A percentile compares a stretch with the other conserved stretches of the same genome.
Evolutionary conservation across 805 yeast species (phyloP).

Genomic region (Geotrichum ghanense): DNA sequence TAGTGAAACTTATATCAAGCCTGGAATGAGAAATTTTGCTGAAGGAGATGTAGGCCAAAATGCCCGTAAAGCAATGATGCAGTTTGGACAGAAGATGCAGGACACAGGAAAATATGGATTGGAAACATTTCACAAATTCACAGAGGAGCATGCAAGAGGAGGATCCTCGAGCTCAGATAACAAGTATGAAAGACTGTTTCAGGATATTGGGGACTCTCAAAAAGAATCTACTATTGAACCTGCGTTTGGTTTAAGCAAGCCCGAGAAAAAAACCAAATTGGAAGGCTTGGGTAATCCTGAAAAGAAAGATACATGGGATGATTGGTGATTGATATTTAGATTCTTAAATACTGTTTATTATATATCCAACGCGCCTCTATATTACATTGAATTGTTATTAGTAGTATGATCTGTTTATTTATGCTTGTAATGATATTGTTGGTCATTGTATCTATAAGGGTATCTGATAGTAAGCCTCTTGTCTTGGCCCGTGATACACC

Average conservation of each 20-base stretch:
- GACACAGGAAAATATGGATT: constrained; percentile 73
- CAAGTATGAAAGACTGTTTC: constrained; percentile 34
- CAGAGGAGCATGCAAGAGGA: constrained; percentile 30
- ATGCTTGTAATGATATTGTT: too few species aligned
- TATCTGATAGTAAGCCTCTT: too few species aligned
- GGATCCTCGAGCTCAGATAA: constrained; percentile 7
- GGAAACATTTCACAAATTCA: constrained; percentile 50
- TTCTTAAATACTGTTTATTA: too few species aligned
- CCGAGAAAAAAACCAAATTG: constrained; percentile 46
- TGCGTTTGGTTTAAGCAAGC: constrained; percentile 57
- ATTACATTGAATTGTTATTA: too few species aligned
- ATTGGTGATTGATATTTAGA: too few species aligned
- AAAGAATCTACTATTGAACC: constrained; percentile 34
- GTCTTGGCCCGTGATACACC: too few species aligned
- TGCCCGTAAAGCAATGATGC: constrained; percentile 88
- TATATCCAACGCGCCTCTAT: too few species aligned
- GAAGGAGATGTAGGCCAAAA: constrained; percentile 71
- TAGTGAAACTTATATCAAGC: constrained; percentile 79
- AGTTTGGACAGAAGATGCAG: constrained; percentile 89
- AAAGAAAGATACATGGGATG: constrained; percentile 19
- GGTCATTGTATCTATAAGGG: too few species aligned
- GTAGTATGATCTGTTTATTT: too few species aligned
- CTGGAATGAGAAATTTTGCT: constrained; percentile 72
- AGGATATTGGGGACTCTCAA: constrained; percentile 34
- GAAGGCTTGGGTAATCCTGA: constrained; percentile 28